Base-by-base conservation (phyloP, 2,329 filamentous ascomycete genomes). In the Capronia epimyces region DNA sequence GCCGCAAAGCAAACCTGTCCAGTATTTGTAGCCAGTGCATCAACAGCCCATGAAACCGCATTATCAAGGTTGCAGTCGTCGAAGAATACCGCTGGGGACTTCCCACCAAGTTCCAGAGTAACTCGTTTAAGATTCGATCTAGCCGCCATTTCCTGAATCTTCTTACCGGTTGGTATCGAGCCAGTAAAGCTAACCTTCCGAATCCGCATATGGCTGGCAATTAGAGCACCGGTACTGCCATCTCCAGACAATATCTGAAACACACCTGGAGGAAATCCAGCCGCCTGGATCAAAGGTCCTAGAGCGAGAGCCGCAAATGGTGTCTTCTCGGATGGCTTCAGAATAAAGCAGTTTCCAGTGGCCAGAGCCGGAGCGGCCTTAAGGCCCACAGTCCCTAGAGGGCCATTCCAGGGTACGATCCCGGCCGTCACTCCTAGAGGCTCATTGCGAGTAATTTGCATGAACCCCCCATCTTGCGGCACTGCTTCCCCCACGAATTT, bases 161-260 rank as follows among this genome's bases (percentile, higher is more conserved):
- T 75, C 68, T 82, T 83, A 9, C 81, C 81, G 0, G 78, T 82
- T 0, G 71, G 68, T 3, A 71, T 77, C 10, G 77, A 81, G 1
- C 81, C 81, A 0, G 81, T 84, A 65, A 85, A 84, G 57, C 71
- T 74, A 60, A 84, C 76, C 70, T 82, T 84, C 48, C 75, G 71
- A 49, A 84, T 74, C 16, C 71, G 75, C 0, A 78, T 77, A 59
- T 84, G 81, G 13, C 61, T 64, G 0, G 78, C 81, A 43, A 84
- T 63, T 70, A 71, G 72, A 0, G 76, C 78, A 2, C 81, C 81
- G 3, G 84, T 73, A 7, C 4, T 9, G 55, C 83, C 80, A 44
- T 78, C 77, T 3, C 81, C 82, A 43, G 77, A 76, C 1, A 84
- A 64, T 0, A 71, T 75, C 60, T 84, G 80, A 1, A 84, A 61